phyloP scores from a whole-genome alignment of 2,329 filamentous ascomycete species.

The Monilinia vaccinii-corymbosi region DNA sequence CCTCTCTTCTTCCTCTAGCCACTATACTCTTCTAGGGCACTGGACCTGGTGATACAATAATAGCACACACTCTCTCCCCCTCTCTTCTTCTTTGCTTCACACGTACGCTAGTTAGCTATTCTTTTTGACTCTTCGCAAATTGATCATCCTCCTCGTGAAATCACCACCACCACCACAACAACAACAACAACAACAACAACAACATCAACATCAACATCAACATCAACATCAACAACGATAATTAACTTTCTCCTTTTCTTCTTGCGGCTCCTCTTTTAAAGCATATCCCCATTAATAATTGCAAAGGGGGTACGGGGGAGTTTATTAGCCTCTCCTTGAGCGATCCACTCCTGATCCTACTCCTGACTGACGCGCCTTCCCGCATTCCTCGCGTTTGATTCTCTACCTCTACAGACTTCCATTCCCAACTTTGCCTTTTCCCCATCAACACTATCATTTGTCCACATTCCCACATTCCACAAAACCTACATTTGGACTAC shows the following conservation, averaged over 20 bases:
- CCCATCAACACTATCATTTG: conserved; percentile 7
- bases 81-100: not conserved
- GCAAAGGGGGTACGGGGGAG: too few species aligned
- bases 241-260: not conserved
- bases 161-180: not conserved
- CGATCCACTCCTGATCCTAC: too few species aligned
- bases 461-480: conserved; percentile 9
- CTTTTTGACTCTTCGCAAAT: too few species aligned
- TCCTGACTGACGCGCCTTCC: not conserved
- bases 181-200: too few species aligned
- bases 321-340: too few species aligned
- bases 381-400: conserved; percentile 5
- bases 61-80: not conserved
- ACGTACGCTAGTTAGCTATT: too few species aligned
- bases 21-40: too few species aligned
- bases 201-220: too few species aligned
- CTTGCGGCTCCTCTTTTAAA: not conserved
- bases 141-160: too few species aligned
- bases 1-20: too few species aligned
- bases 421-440: not conserved
- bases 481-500: conserved; percentile 10
- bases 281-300: not conserved
- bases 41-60: too few species aligned
- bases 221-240: not conserved
- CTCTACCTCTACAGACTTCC: not conserved